phyloP scores from a whole-genome alignment of 176 grass and related monocot genomes.

The Avena insularis region DNA sequence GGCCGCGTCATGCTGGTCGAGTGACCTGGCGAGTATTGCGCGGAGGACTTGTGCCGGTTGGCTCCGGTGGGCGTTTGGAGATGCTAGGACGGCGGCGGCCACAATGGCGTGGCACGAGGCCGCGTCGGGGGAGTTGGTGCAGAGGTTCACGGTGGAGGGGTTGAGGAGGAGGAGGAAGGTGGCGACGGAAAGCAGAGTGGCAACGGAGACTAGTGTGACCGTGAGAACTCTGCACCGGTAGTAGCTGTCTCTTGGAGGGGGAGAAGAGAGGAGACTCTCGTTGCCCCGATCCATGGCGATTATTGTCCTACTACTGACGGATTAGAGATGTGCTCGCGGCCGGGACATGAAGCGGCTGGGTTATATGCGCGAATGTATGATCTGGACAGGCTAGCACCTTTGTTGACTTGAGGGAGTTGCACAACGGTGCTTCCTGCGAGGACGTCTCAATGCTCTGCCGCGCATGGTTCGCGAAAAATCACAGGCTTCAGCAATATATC shows the following conservation, averaged over 20 bases:
- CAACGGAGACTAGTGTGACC: conserved; percentile 9
- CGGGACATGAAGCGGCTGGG: too few species aligned
- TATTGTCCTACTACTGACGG: too few species aligned
- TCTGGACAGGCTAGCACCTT: too few species aligned
- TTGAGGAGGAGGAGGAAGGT: conserved; percentile 22
- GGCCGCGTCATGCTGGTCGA: conserved; percentile 42
- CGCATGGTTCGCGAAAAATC: too few species aligned
- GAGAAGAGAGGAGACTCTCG: conserved; percentile 50
- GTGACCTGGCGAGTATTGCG: conserved; percentile 43
- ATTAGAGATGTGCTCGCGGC: too few species aligned
- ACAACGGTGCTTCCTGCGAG: too few species aligned
- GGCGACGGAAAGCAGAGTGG: conserved; percentile 37
- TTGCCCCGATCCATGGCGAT: conserved; percentile 26
- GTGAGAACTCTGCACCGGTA: conserved; percentile 13
- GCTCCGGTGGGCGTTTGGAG: background rate
- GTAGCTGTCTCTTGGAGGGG: background rate
- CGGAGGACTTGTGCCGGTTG: conserved; percentile 39
- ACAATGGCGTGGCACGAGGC: conserved; percentile 56
- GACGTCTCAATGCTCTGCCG: too few species aligned
- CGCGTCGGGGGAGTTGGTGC: conserved; percentile 48
- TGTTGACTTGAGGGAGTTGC: too few species aligned
- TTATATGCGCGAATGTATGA: too few species aligned
- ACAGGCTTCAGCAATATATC: too few species aligned
- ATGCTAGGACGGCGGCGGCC: conserved; percentile 29
- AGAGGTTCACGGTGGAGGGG: conserved; percentile 38